Percentiles rank a stretch among this genome's conserved stretches.
phyloP scores from a whole-genome alignment of 192 early-diverging fungal genomes.

The Rhizophagus prolifer region DNA sequence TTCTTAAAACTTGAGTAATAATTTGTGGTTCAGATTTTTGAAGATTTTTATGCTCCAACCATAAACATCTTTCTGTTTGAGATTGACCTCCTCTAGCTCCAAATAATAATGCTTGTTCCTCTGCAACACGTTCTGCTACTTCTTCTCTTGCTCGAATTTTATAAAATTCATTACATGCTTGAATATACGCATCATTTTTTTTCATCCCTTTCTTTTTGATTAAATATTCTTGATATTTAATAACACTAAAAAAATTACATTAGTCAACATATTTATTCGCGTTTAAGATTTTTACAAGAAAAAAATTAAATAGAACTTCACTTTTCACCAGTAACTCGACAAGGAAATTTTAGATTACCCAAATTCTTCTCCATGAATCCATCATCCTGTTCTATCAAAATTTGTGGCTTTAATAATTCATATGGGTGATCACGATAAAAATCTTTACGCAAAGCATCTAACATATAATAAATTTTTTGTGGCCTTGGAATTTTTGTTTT shows the following conservation, averaged over 20 bases:
- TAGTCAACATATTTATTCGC: too few species aligned
- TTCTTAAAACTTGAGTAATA: not conserved
- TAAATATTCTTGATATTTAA: conserved; percentile 81
- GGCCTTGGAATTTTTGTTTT: conserved; percentile 61
- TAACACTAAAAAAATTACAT: conserved; percentile 58
- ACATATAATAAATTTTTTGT: conserved; percentile 79
- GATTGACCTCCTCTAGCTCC: conserved; percentile 22
- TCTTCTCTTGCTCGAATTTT: conserved; percentile 76
- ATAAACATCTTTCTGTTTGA: conserved; percentile 12
- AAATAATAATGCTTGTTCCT: conserved; percentile 54
- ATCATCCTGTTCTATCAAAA: conserved; percentile 66
- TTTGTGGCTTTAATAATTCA: conserved; percentile 73
- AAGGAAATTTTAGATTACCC: conserved; percentile 44
- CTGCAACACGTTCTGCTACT: conserved; percentile 60
- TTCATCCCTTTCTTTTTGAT: conserved; percentile 62
- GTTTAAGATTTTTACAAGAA: not conserved
- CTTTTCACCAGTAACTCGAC: conserved; percentile 81
- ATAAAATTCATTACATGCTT: conserved; percentile 81
- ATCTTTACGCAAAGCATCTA: conserved; percentile 78
- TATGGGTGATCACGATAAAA: conserved; percentile 96
- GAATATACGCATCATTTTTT: conserved; percentile 76
- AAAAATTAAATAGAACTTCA: conserved; percentile 43
- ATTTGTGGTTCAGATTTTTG: not conserved
- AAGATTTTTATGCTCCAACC: conserved; percentile 7
- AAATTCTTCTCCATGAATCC: conserved; percentile 47